Base-by-base conservation (phyloP, 805 yeast species). In the Zygotorulaspora chibaensis region DNA sequence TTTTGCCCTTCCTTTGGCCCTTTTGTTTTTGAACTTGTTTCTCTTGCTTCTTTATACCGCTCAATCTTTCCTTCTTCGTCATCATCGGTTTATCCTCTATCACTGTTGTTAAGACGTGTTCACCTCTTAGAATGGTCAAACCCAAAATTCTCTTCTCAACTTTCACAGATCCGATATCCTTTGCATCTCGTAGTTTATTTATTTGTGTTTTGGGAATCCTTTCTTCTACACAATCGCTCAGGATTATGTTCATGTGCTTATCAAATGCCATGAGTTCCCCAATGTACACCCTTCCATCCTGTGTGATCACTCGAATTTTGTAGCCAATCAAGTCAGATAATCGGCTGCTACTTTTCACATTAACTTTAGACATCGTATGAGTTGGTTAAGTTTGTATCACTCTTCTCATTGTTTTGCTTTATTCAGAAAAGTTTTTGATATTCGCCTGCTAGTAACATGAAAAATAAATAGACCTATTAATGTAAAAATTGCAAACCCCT, bases 221-320 rank as follows among this genome's bases (percentile, higher is more conserved):
- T 57, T 80, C 80, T 62, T 91, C 99, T 57, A 87, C 89, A 35
- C 93, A 79, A 52, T 90, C 93, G 10, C 85, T 76, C 27, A 91
- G 69, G 11, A 93, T 96, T 13, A 91, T 62, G 64, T 91, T 91
- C 83, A 90, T 82, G 62, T 84, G 85, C 60, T 83, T 83, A 65
- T 93, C 99, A 63, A 87, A 91, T 7, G 98, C 89, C 51, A 90
- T 67, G 43, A 91, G 73, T 51, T 81, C 82, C 1, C 99, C 99
- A 6, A 81, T 73, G 53, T 86, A 79, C 36, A 80, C 82, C 35
- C 95, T 75, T 4, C 84, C 83, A 66, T 91, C 97, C n/a, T 79
- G 64, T 1, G 91, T 79, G 25, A 82, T 73, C 18, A 88, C 85
- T 44, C 83, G 77, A 43, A 93, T 78, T 47, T 87, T 75, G 67